A percentile compares a stretch with the other conserved stretches of the same genome.
Evolutionary conservation across 2,329 filamentous ascomycete species (phyloP).

Genomic region (Neurospora crassa): DNA sequence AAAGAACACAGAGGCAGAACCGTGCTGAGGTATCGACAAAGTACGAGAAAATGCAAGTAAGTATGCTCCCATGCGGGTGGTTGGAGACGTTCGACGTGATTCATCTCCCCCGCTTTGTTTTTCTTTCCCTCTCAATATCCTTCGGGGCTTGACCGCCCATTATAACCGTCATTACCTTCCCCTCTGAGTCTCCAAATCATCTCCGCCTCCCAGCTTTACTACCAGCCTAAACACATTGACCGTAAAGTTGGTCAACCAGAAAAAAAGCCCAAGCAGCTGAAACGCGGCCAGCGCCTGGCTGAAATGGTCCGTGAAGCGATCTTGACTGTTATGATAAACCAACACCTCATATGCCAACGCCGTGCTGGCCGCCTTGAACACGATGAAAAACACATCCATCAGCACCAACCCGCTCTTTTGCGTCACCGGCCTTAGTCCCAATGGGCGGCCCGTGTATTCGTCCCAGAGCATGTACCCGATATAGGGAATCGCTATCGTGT

Average conservation of each 20-base stretch:
- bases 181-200: slow-evolving; percentile 26
- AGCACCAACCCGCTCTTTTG: slow-evolving; percentile 86
- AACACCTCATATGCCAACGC: slow-evolving; percentile 82
- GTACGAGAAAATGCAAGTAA: neutral
- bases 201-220: slow-evolving; percentile 48
- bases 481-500: slow-evolving; percentile 81
- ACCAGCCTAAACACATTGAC: slow-evolving; percentile 71
- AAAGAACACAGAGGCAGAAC: neutral
- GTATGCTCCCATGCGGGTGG: neutral
- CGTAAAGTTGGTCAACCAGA: slow-evolving; percentile 86
- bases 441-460: slow-evolving; percentile 88
- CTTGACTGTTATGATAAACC: slow-evolving; percentile 41
- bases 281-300: slow-evolving; percentile 66
- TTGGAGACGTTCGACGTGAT: too few relatives aligned
- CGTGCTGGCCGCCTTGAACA: slow-evolving; percentile 91
- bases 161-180: neutral
- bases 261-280: slow-evolving; percentile 69
- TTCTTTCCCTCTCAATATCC: neutral
- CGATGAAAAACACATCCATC: slow-evolving; percentile 90
- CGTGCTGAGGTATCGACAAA: neutral
- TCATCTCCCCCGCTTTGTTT: neutral
- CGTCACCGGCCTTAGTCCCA: slow-evolving; percentile 73
- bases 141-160: neutral
- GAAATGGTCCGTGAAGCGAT: slow-evolving; percentile 38
- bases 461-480: slow-evolving; percentile 91